phyloP scores from a whole-genome alignment of 2,329 filamentous ascomycete species.

The Tolypocladium tropicale region DNA sequence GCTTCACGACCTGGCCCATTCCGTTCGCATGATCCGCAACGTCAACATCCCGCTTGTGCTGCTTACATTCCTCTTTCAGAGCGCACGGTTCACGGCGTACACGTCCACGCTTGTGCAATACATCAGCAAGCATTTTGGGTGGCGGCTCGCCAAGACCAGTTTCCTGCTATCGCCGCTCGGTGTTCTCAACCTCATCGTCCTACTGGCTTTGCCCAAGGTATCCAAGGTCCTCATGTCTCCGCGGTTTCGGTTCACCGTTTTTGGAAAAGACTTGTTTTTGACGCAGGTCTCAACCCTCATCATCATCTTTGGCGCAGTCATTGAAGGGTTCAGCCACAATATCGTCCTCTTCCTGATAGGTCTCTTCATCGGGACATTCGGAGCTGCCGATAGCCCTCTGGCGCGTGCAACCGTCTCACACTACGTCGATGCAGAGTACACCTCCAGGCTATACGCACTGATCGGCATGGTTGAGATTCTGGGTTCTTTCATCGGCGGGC shows the following conservation, averaged over 20 bases:
- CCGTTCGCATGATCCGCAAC: conserved; percentile 24
- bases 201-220: conserved; percentile 24
- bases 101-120: conserved; percentile 27
- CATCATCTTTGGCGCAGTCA: conserved; percentile 19
- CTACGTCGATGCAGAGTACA: conserved; percentile 25
- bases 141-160: conserved; percentile 30
- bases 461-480: conserved; percentile 28
- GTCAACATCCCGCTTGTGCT: conserved; percentile 26
- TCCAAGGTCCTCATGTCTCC: conserved; percentile 19
- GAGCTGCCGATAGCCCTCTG: conserved; percentile 26
- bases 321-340: conserved; percentile 23
- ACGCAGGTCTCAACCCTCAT: conserved; percentile 21
- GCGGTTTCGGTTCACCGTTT: conserved; percentile 22
- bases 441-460: conserved; percentile 29
- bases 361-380: conserved; percentile 25
- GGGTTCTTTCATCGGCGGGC: conserved; percentile 29
- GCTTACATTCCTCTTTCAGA: conserved; percentile 26
- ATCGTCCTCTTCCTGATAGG: conserved; percentile 24
- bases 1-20: conserved; percentile 19
- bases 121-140: conserved; percentile 32
- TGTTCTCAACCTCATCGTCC: conserved; percentile 25
- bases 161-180: conserved; percentile 30
- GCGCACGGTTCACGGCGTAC: conserved; percentile 24
- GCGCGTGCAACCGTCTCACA: conserved; percentile 29
- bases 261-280: conserved; percentile 26